Conservation (phyloP, 1,139 yeast species). For the Kazachstania sp. region DNA sequence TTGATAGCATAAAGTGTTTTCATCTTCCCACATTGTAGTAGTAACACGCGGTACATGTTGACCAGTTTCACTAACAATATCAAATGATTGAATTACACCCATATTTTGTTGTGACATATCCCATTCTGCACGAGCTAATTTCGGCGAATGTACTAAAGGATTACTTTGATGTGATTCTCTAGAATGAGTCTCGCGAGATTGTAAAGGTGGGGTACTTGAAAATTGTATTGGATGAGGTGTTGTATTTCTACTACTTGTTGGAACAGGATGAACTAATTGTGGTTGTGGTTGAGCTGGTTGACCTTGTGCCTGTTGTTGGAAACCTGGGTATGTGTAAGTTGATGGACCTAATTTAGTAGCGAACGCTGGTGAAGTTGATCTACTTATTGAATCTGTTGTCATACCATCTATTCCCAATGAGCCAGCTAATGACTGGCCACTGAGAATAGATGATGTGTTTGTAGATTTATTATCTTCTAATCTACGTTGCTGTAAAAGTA, state of each 20-base stretch:
- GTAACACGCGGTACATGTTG: constrained; percentile 61
- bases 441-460: background rate
- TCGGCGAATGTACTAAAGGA: background rate
- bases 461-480: constrained; percentile 1
- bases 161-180: background rate
- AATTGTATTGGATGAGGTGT: background rate
- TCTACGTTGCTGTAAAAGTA: background rate
- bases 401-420: background rate
- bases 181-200: background rate
- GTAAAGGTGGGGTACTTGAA: constrained; percentile 2
- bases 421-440: background rate
- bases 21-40: constrained; percentile 97
- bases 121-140: constrained; percentile 3
- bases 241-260: background rate
- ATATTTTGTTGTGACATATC: constrained; percentile 4
- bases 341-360: constrained; percentile 4
- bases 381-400: background rate
- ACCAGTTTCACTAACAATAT: background rate
- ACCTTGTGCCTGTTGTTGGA: constrained; percentile 6
- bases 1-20: constrained; percentile 87
- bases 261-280: background rate
- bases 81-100: constrained; percentile 6
- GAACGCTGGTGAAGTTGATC: background rate
- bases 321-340: constrained; percentile 11
- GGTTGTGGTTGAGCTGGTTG: background rate